These are phyloP conservation scores for Brettanomyces bruxellensis DNA, from an alignment of 805 yeast genomes.

Conservation along the genomic window DNA sequence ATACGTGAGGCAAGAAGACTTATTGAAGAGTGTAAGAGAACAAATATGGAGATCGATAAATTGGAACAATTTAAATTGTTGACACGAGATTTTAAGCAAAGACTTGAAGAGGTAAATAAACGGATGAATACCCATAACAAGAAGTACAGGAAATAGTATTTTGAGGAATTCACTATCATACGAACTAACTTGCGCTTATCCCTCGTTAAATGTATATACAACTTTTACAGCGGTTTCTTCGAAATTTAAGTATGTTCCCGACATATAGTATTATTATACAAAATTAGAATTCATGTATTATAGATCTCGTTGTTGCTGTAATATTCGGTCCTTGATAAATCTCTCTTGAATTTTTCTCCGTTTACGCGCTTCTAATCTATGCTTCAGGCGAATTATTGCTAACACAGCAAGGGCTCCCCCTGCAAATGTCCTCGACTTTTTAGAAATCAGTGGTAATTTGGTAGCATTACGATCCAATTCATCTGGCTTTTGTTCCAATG, in stretches of 20 bases:
- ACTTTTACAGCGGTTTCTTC: no score
- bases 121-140: conserved; percentile 11
- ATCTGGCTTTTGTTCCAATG: neutral
- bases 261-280: neutral
- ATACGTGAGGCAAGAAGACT: conserved; percentile 12
- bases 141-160: conserved; percentile 2
- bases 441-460: neutral
- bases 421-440: conserved; percentile 11
- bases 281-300: neutral
- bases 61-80: conserved; percentile 24
- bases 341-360: conserved; percentile 9
- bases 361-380: conserved; percentile 20
- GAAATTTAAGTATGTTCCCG: no score
- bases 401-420: conserved; percentile 26
- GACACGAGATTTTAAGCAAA: conserved; percentile 20
- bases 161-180: neutral
- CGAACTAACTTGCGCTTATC: no score
- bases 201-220: no score
- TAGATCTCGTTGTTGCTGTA: neutral
- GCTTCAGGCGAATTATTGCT: conserved; percentile 29
- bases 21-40: conserved; percentile 15
- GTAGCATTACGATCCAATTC: no score
- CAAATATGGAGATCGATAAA: conserved; percentile 24
- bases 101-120: conserved; percentile 16
- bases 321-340: conserved; percentile 12